A percentile compares a stretch with the other conserved stretches of the same genome.
Conservation (phyloP, 495 filamentous ascomycete genomes). For the Geoglossum glabrum region DNA sequence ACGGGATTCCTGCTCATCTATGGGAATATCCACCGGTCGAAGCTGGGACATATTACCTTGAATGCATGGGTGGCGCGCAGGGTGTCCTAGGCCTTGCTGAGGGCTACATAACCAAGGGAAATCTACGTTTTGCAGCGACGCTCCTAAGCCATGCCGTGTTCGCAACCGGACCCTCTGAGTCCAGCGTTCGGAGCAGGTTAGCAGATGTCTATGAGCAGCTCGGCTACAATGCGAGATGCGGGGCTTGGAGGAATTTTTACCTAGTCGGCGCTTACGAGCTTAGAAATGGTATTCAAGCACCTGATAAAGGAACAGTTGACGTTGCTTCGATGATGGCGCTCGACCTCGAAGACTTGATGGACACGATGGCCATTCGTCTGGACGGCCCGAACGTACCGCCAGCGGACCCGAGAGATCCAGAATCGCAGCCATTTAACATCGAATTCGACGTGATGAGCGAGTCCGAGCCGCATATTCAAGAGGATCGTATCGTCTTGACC, state of each 20-base stretch:
- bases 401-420: no score
- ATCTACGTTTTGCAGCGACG: constrained; percentile 15
- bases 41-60: constrained; percentile 14
- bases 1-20: constrained; percentile 20
- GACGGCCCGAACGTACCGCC: no score
- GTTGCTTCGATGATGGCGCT: constrained; percentile 4
- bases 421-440: no score
- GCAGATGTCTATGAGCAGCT: constrained; percentile 6
- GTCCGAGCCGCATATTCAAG: no score
- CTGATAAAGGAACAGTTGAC: no score
- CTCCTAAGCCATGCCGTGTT: constrained; percentile 15
- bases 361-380: no score
- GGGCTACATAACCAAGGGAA: constrained; percentile 3
- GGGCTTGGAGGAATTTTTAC: constrained; percentile 8
- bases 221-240: constrained; percentile 12
- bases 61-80: constrained; percentile 13
- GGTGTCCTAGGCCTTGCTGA: constrained; percentile 10
- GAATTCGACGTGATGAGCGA: no score
- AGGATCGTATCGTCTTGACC: no score
- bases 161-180: constrained; percentile 4
- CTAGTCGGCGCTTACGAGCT: constrained; percentile 7
- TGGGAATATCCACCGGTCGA: constrained; percentile 19
- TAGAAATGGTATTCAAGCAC: no score
- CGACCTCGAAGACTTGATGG: constrained; percentile 30
- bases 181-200: constrained; percentile 1